A percentile compares a stretch with the other conserved stretches of the same genome.
These are phyloP conservation scores for Huiozyma sinensis DNA, from an alignment of 805 yeast genomes.

Conservation along the genomic window DNA sequence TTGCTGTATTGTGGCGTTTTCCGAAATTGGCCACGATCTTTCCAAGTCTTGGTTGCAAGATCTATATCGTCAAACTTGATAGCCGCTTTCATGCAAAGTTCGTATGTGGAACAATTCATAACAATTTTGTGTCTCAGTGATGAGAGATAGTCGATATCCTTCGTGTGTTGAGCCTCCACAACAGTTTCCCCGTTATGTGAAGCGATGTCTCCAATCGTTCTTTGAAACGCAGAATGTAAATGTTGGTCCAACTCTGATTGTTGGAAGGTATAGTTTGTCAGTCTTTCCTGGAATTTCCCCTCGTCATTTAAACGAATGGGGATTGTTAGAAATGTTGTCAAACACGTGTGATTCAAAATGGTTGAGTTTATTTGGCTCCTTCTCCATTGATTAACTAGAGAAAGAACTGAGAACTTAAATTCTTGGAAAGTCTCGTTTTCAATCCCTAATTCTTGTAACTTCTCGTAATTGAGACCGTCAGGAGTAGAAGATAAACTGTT, in stretches of 20 bases:
- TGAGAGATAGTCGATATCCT: conserved; percentile 4
- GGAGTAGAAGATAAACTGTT: conserved; percentile 39
- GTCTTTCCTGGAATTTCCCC: conserved; percentile 18
- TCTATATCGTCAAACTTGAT: conserved; percentile 40
- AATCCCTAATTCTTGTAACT: conserved; percentile 28
- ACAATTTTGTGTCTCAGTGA: conserved; percentile 26
- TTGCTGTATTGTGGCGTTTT: conserved; percentile 40
- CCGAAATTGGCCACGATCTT: conserved; percentile 67
- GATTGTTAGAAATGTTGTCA: conserved; percentile 20
- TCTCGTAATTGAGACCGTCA: conserved; percentile 22
- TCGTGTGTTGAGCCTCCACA: not conserved
- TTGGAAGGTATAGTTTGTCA: conserved; percentile 19
- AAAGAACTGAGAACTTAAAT: conserved; percentile 12
- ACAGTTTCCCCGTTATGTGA: not conserved
- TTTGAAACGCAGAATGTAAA: not conserved
- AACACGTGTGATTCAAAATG: conserved; percentile 13
- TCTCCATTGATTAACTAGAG: conserved; percentile 11
- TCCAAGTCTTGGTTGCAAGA: conserved; percentile 62
- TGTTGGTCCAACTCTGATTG: conserved; percentile 11
- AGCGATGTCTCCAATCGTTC: not conserved
- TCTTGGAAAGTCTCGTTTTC: conserved; percentile 26
- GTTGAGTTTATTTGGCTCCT: conserved; percentile 9
- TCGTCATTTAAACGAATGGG: conserved; percentile 19
- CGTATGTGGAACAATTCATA: conserved; percentile 43
- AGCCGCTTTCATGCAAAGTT: conserved; percentile 58